A percentile compares a stretch with the other conserved stretches of the same genome.
Conservation (phyloP, 257 asterid species). For the Leptodermis oblonga region DNA sequence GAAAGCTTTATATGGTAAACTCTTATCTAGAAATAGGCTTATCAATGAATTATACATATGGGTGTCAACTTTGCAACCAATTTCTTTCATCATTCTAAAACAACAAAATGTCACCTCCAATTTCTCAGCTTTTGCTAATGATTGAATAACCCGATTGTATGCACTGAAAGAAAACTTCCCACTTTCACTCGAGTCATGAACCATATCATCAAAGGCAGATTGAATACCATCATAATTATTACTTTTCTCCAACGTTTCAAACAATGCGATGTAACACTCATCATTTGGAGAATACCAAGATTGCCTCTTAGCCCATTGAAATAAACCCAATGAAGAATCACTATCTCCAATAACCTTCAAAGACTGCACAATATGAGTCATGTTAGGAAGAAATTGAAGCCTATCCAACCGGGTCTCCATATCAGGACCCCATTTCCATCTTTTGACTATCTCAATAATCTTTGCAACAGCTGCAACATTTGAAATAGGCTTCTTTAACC, state of each 20-base stretch:
- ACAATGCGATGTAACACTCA: conserved; percentile 60
- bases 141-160: conserved; percentile 76
- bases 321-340: conserved; percentile 73
- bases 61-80: conserved; percentile 62
- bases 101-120: conserved; percentile 91
- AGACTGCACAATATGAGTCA: conserved; percentile 77
- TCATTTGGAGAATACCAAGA: conserved; percentile 71
- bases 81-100: conserved; percentile 86
- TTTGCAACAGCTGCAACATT: conserved; percentile 86
- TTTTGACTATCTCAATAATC: conserved; percentile 79
- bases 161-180: conserved; percentile 52
- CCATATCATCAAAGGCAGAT: conserved; percentile 85
- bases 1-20: conserved; percentile 90
- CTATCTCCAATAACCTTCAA: conserved; percentile 68
- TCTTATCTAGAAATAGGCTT: conserved; percentile 67
- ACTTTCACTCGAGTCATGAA: conserved; percentile 47
- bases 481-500: conserved; percentile 67
- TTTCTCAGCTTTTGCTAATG: conserved; percentile 86
- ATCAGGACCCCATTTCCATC: conserved; percentile 99
- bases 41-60: conserved; percentile 74
- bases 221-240: conserved; percentile 79
- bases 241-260: conserved; percentile 69
- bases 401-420: conserved; percentile 84
- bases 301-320: conserved; percentile 87
- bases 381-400: conserved; percentile 79